These are phyloP conservation scores for Haplosporangium sp. DNA, from an alignment of 371 early-diverging fungal genomes.

Conservation along the genomic window DNA sequence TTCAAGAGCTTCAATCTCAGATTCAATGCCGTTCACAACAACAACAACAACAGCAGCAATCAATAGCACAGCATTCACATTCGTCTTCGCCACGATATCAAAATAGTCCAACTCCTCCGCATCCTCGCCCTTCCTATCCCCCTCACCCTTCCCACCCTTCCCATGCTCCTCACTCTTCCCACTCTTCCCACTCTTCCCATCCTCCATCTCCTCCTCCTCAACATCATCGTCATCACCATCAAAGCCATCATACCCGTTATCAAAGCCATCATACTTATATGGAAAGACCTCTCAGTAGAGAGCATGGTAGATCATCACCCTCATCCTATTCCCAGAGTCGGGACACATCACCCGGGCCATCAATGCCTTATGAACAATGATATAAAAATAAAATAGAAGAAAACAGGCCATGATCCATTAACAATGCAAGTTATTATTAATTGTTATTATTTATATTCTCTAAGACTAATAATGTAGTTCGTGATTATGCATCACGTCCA, in stretches of 20 bases:
- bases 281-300: neutral
- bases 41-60: neutral
- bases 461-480: too few species aligned
- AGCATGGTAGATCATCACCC: neutral
- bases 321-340: neutral
- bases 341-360: neutral
- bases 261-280: neutral
- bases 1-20: constrained; percentile 27
- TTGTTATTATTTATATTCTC: too few species aligned
- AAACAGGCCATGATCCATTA: too few species aligned
- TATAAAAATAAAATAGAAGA: neutral
- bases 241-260: too few species aligned
- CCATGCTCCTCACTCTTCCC: too few species aligned
- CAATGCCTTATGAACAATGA: neutral
- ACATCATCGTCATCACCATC: too few species aligned
- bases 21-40: neutral
- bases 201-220: too few species aligned
- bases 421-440: too few species aligned
- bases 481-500: constrained; percentile 56
- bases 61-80: neutral
- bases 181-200: too few species aligned
- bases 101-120: too few species aligned
- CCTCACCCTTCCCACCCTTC: too few species aligned
- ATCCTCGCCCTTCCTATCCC: too few species aligned
- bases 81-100: constrained; percentile 5